Evolutionary conservation across 139 green algal species (phyloP).

Genomic region (Picochlorum sp.): DNA sequence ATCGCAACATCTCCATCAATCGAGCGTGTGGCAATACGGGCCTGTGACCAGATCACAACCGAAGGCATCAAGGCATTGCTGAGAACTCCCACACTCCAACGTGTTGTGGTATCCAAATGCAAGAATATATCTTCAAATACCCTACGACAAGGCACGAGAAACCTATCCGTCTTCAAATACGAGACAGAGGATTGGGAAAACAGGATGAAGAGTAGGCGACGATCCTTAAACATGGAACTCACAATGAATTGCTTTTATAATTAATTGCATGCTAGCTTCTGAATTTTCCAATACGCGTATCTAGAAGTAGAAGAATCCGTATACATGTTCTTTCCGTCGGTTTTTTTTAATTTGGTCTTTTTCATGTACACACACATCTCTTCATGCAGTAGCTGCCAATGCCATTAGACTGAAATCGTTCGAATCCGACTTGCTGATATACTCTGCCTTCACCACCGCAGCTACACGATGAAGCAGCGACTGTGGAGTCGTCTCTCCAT

Average conservation of each 20-base stretch:
- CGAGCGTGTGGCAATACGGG: slow-evolving; percentile 8
- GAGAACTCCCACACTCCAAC: not conserved
- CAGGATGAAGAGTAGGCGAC: not conserved
- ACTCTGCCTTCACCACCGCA: slow-evolving; percentile 40
- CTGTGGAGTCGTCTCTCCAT: slow-evolving; percentile 48
- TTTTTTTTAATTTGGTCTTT: not conserved
- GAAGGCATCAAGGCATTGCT: slow-evolving; percentile 8
- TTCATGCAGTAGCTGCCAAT: slow-evolving; percentile 17
- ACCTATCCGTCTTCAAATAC: slow-evolving; percentile 4
- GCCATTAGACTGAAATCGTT: slow-evolving; percentile 60
- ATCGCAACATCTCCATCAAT: not conserved
- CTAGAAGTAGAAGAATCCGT: not conserved
- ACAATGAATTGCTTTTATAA: slow-evolving; percentile 8
- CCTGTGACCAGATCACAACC: not conserved
- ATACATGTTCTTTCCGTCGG: not conserved
- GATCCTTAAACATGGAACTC: slow-evolving; percentile 2
- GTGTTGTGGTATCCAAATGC: slow-evolving; percentile 9
- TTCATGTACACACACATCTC: too few relatives aligned
- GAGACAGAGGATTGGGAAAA: slow-evolving; percentile 1
- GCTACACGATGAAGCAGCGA: slow-evolving; percentile 59
- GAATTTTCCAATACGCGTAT: slow-evolving; percentile 1
- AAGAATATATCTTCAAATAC: not conserved
- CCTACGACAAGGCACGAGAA: not conserved
- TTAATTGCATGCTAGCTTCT: slow-evolving; percentile 1
- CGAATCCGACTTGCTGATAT: slow-evolving; percentile 38